A percentile compares a stretch with the other conserved stretches of the same genome.
Evolutionary conservation across 768 basidiomycete genomes (phyloP).

Genomic region (Candolleomyces eurysporus): DNA sequence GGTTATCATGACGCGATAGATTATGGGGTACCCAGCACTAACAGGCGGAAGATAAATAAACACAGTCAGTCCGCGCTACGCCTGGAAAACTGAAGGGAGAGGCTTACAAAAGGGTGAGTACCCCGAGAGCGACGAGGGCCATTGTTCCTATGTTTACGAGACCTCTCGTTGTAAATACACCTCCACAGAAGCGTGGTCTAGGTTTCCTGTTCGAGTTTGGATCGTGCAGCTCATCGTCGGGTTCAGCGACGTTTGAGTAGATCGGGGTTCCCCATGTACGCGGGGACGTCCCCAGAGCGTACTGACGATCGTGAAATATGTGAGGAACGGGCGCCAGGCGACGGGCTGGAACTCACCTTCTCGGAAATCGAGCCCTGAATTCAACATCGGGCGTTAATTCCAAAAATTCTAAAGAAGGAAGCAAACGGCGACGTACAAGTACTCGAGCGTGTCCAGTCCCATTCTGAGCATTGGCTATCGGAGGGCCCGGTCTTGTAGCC

Average conservation of each 20-base stretch:
- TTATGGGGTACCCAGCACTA: slow-evolving; percentile 38
- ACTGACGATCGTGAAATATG: slow-evolving; percentile 13
- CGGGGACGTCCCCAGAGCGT: slow-evolving; percentile 32
- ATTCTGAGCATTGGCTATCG: no score
- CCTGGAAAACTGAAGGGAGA: neutral
- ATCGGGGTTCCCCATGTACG: slow-evolving; percentile 41
- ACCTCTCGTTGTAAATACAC: slow-evolving; percentile 55
- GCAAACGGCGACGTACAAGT: no score
- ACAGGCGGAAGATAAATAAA: neutral
- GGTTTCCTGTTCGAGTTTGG: slow-evolving; percentile 51
- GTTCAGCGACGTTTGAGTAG: slow-evolving; percentile 34
- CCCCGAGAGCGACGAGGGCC: slow-evolving; percentile 40
- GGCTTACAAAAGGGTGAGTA: slow-evolving; percentile 47
- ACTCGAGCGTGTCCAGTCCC: no score
- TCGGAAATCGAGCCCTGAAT: slow-evolving; percentile 1
- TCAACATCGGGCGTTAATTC: no score
- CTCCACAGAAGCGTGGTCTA: slow-evolving; percentile 49
- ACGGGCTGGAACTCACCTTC: neutral
- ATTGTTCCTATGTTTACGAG: slow-evolving; percentile 59
- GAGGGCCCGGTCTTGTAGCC: no score
- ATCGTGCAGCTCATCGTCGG: slow-evolving; percentile 55
- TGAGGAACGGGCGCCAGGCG: neutral
- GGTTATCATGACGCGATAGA: slow-evolving; percentile 29
- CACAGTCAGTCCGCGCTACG: no score
- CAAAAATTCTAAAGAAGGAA: no score